phyloP scores from a whole-genome alignment of 441 rosid genomes.

The Adansonia grandidieri region DNA sequence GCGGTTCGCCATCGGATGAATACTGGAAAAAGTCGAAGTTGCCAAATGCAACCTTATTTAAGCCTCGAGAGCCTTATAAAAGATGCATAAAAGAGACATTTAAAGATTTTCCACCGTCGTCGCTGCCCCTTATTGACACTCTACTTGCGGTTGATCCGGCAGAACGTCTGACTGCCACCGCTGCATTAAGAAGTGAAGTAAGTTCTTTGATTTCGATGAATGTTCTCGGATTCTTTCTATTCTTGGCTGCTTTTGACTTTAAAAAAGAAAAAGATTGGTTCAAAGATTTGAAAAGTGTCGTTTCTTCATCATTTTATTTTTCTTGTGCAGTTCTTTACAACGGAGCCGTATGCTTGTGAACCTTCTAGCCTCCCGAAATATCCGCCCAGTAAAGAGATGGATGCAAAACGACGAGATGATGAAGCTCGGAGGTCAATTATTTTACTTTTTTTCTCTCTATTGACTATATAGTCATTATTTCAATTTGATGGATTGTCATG shows the following conservation, averaged over 20 bases:
- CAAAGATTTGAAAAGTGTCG: not conserved
- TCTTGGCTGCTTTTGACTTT: conserved; percentile 19
- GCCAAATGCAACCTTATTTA: conserved; percentile 88
- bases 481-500: conserved; percentile 13
- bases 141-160: conserved; percentile 95
- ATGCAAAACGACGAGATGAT: conserved; percentile 84
- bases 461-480: not conserved
- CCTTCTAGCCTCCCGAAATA: conserved; percentile 93
- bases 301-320: conserved; percentile 14
- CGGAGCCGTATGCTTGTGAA: conserved; percentile 86
- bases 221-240: conserved; percentile 16
- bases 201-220: conserved; percentile 32
- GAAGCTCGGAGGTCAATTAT: conserved; percentile 77
- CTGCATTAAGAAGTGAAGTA: conserved; percentile 78
- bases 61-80: conserved; percentile 87
- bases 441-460: conserved; percentile 10
- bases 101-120: conserved; percentile 77
- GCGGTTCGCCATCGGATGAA: conserved; percentile 90
- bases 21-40: conserved; percentile 87
- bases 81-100: conserved; percentile 76
- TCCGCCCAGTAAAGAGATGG: conserved; percentile 94
- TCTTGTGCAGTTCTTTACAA: conserved; percentile 65
- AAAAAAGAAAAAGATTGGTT: no score
- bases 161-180: conserved; percentile 79
- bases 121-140: conserved; percentile 74